Base-by-base conservation (phyloP, 805 yeast species). In the Yamadazyma paraphyllophila region DNA sequence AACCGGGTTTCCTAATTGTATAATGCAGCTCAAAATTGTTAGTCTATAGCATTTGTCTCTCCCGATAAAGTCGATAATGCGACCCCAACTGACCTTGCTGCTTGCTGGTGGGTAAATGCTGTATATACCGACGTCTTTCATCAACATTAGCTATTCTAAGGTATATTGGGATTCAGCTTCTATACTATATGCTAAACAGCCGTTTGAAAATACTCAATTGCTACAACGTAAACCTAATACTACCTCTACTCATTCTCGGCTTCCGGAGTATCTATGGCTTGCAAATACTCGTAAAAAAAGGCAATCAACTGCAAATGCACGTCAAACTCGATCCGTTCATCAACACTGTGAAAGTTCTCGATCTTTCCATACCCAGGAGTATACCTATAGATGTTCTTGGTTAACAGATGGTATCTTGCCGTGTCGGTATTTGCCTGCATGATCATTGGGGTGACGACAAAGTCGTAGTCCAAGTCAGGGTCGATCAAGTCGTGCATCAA, bases 371-470 rank as follows among this genome's bases (percentile, higher is more conserved):
- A 25, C 24, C 38, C 45, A 4, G 73, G 71, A 7, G 68, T 49
- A 55, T 58, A 81, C 53, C 87, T 72, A 66, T 71, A 81, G 45
- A 81, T 79, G 58, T 80, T 71, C 43, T 63, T 66, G 12, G 83
- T 71, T 56, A 82, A 66, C 43, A 69, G 61, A 82, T 83, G 79
- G 60, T 82, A 82, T 52, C 76, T 67, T 51, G 73, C 71, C 10
- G 86, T 80, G 59, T 82, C 87, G 2, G 87, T 82, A 59, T 82
- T 81, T 7, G 80, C 85, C 7, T 83, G 67, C 66, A 76, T 72
- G 17, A 80, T 57, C 13, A 71, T 68, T 13, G 85, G 83, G 0
- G 82, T 62, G 20, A 62, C 53, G n/a, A 67, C 55, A 20, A 69
- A 44, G 2, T 69, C 68, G 26, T 60, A 56, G n/a, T 47, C 49